Conservation (phyloP, 148 eudicot genomes). For the Polygonum maritimum region DNA sequence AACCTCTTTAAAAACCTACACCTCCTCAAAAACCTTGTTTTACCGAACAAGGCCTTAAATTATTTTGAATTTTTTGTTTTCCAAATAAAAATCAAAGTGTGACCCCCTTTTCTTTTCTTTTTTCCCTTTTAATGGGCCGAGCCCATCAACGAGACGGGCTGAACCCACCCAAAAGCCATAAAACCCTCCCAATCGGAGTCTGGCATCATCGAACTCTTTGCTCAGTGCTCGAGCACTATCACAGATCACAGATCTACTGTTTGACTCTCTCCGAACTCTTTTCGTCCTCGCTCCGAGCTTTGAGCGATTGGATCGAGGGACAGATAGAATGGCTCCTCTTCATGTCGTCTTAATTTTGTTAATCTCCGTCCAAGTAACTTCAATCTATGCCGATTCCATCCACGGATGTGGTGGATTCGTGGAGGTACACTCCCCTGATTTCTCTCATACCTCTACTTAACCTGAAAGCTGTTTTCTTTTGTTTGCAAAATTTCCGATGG, state of each 20-base stretch:
- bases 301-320: conserved; percentile 9
- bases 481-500: background rate
- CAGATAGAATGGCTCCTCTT: background rate
- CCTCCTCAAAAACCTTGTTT: too few species aligned
- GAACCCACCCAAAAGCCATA: background rate
- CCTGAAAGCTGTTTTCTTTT: background rate
- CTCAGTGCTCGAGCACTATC: background rate
- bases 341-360: conserved; percentile 9
- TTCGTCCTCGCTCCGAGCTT: conserved; percentile 8
- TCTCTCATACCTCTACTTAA: background rate
- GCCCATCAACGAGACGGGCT: background rate
- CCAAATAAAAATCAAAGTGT: too few species aligned
- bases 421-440: conserved; percentile 36
- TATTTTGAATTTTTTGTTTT: too few species aligned
- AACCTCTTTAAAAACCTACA: too few species aligned
- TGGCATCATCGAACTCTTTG: background rate
- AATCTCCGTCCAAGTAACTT: conserved; percentile 10
- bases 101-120: too few species aligned
- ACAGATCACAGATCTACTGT: conserved; percentile 7
- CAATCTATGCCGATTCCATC: conserved; percentile 57
- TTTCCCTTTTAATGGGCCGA: background rate
- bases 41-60: too few species aligned
- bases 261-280: conserved; percentile 2
- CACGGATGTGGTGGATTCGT: conserved; percentile 97
- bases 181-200: background rate